phyloP scores from a whole-genome alignment of 1,284 basidiomycete genomes.

The Coniferiporia sulphurascens region DNA sequence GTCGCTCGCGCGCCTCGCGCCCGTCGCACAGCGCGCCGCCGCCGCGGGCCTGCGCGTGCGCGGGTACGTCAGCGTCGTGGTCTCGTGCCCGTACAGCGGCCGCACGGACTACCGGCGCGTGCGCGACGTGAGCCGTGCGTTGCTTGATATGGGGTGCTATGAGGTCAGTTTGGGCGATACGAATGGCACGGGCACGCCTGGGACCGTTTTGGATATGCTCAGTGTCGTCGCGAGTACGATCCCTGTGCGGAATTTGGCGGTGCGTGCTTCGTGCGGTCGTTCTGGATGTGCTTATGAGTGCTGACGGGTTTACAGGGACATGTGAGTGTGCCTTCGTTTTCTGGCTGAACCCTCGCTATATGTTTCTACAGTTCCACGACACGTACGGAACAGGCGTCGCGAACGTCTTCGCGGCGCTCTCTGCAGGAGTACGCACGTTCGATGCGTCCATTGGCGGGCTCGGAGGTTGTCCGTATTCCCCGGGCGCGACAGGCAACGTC shows the following conservation, averaged over 20 bases:
- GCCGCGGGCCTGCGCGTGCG: slow-evolving; percentile 69
- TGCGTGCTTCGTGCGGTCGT: slow-evolving; percentile 32
- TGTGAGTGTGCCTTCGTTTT: slow-evolving; percentile 36
- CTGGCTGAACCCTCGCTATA: slow-evolving; percentile 9
- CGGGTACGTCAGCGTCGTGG: slow-evolving; percentile 84
- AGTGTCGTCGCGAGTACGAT: slow-evolving; percentile 63
- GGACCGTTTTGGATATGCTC: slow-evolving; percentile 62
- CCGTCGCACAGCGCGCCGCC: slow-evolving; percentile 60
- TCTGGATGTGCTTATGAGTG: slow-evolving; percentile 9
- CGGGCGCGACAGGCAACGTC: slow-evolving; percentile 92
- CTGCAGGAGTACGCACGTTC: slow-evolving; percentile 61
- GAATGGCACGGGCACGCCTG: slow-evolving; percentile 81
- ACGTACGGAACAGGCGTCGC: slow-evolving; percentile 82
- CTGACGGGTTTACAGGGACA: slow-evolving; percentile 42
- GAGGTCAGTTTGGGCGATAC: slow-evolving; percentile 93
- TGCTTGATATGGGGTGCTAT: slow-evolving; percentile 91
- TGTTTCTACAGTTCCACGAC: slow-evolving; percentile 73
- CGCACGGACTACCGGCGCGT: slow-evolving; percentile 65
- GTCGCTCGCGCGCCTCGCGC: slow-evolving; percentile 61
- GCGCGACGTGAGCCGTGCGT: slow-evolving; percentile 62
- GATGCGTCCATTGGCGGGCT: slow-evolving; percentile 81
- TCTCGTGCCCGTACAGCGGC: slow-evolving; percentile 86
- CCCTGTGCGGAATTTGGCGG: slow-evolving; percentile 64
- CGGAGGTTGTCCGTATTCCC: slow-evolving; percentile 94
- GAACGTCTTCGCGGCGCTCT: slow-evolving; percentile 64